phyloP scores from a whole-genome alignment of 2,329 filamentous ascomycete genomes.

The Trichoderma koningii region DNA sequence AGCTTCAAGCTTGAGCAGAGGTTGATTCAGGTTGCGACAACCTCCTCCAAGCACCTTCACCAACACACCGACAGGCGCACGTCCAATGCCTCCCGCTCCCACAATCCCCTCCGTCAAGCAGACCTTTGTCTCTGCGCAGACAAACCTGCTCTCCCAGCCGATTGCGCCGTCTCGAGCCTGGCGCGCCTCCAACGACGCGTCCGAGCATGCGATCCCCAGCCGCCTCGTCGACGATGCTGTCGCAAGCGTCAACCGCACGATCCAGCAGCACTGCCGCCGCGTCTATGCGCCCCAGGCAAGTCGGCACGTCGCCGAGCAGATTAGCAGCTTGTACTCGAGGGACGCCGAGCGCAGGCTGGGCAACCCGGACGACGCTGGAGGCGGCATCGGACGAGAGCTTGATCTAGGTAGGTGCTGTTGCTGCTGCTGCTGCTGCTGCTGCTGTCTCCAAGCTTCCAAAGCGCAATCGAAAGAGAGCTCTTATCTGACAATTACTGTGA shows the following conservation, averaged over 20 bases:
- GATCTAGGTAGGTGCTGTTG: slow-evolving; percentile 49
- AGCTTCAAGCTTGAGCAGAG: neutral
- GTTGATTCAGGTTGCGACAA: neutral
- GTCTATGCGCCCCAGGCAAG: slow-evolving; percentile 70
- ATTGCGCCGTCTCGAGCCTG: slow-evolving; percentile 58
- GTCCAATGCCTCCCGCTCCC: slow-evolving; percentile 40
- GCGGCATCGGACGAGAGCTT: slow-evolving; percentile 43
- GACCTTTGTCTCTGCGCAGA: slow-evolving; percentile 63
- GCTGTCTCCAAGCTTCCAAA: neutral
- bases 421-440: neutral
- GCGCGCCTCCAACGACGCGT: slow-evolving; percentile 50
- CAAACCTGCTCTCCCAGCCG: slow-evolving; percentile 62
- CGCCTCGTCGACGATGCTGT: slow-evolving; percentile 59
- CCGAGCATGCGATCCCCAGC: slow-evolving; percentile 47
- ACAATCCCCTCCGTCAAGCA: slow-evolving; percentile 66
- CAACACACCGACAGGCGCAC: neutral
- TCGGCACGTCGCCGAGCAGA: slow-evolving; percentile 71
- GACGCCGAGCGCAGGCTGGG: slow-evolving; percentile 46
- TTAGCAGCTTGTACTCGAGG: slow-evolving; percentile 64
- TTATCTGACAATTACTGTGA: neutral
- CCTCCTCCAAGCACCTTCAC: neutral
- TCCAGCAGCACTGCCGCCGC: slow-evolving; percentile 65
- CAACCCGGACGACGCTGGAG: slow-evolving; percentile 42
- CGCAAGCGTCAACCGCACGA: slow-evolving; percentile 59
- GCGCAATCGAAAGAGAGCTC: too few relatives aligned